Evolutionary conservation across 148 eudicot species (phyloP).

Genomic region (Amaranthus cruentus): DNA sequence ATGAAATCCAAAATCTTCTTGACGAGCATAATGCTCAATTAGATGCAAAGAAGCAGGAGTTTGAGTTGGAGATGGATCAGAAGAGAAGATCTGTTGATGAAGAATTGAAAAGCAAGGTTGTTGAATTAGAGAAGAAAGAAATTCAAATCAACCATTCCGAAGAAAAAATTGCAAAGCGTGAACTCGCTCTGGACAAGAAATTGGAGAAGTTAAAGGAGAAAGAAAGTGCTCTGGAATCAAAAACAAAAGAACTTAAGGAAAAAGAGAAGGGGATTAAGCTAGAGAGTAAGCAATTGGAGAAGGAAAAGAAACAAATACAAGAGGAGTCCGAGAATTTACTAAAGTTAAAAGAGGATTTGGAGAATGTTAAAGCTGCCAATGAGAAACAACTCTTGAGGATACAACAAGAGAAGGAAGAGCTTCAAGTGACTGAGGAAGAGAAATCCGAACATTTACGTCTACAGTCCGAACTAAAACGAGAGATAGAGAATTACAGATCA

Average conservation of each 20-base stretch:
- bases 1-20: slow-evolving; percentile 74
- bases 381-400: slow-evolving; percentile 49
- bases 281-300: slow-evolving; percentile 63
- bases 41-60: slow-evolving; percentile 50
- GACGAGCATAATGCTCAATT: slow-evolving; percentile 66
- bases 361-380: slow-evolving; percentile 43
- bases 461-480: slow-evolving; percentile 72
- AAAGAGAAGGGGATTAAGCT: slow-evolving; percentile 60
- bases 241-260: slow-evolving; percentile 62
- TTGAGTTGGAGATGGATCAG: slow-evolving; percentile 66
- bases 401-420: slow-evolving; percentile 61
- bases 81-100: slow-evolving; percentile 57
- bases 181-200: slow-evolving; percentile 77
- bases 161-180: slow-evolving; percentile 74
- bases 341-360: slow-evolving; percentile 61
- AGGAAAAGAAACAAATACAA: slow-evolving; percentile 58
- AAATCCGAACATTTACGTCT: slow-evolving; percentile 63
- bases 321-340: slow-evolving; percentile 51
- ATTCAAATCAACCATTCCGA: slow-evolving; percentile 64
- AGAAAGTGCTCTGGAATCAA: slow-evolving; percentile 55
- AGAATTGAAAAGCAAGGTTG: slow-evolving; percentile 50
- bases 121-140: slow-evolving; percentile 70
- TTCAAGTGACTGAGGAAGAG: slow-evolving; percentile 82
- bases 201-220: slow-evolving; percentile 65
- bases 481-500: slow-evolving; percentile 60